phyloP scores from a whole-genome alignment of 345 rosid species.

The Aurinia saxatilis region DNA sequence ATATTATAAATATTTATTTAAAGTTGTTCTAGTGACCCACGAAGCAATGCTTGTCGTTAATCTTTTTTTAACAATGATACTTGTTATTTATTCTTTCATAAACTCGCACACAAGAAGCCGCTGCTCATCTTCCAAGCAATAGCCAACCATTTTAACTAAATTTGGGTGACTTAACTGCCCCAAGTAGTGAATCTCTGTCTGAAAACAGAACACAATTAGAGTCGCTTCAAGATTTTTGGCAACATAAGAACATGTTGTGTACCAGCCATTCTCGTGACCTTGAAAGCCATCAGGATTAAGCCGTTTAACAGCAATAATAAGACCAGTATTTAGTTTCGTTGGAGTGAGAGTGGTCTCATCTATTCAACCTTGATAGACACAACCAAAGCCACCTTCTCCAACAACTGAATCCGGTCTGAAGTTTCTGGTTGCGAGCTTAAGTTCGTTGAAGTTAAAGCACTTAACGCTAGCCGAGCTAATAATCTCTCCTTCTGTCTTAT shows the following conservation, averaged over 20 bases:
- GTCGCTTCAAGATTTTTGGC: not conserved
- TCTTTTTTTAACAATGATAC: too few relatives aligned
- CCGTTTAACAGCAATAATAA: slow-evolving; percentile 81
- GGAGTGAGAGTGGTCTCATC: slow-evolving; percentile 70
- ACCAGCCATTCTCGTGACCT: slow-evolving; percentile 99
- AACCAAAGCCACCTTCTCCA: slow-evolving; percentile 98
- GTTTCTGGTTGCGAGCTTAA: slow-evolving; percentile 76
- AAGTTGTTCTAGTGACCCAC: too few relatives aligned
- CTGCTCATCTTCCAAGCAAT: slow-evolving; percentile 91
- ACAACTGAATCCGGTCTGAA: slow-evolving; percentile 90
- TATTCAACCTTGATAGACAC: slow-evolving; percentile 89
- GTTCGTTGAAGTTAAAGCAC: slow-evolving; percentile 58
- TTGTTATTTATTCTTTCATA: too few relatives aligned
- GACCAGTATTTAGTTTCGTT: slow-evolving; percentile 68
- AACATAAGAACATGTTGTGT: slow-evolving; percentile 5
- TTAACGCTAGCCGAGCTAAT: slow-evolving; percentile 59
- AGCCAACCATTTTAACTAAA: slow-evolving; percentile 81
- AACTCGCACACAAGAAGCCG: slow-evolving; percentile 89
- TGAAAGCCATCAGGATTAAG: slow-evolving; percentile 82
- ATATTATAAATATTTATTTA: too few relatives aligned
- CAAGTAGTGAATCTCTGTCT: slow-evolving; percentile 88
- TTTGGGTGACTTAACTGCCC: slow-evolving; percentile 82
- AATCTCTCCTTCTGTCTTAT: slow-evolving; percentile 72
- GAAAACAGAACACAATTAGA: not conserved
- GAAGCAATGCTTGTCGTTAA: too few relatives aligned